phyloP scores from a whole-genome alignment of 805 yeast genomes.

The Candida pseudofarinosa region DNA sequence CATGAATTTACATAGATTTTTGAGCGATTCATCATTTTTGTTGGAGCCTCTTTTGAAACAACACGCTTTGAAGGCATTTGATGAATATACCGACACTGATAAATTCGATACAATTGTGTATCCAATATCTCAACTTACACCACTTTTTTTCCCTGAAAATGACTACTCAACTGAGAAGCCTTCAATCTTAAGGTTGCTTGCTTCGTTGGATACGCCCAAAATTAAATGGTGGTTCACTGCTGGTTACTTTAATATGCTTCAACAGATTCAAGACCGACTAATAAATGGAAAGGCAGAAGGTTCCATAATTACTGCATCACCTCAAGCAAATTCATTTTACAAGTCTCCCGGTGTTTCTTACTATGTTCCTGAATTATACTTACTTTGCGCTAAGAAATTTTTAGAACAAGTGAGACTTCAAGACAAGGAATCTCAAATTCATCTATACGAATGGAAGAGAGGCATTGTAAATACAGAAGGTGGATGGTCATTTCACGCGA shows the following conservation, averaged over 20 bases:
- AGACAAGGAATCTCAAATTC: constrained; percentile 44
- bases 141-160: constrained; percentile 58
- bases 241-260: constrained; percentile 91
- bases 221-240: constrained; percentile 88
- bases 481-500: constrained; percentile 99
- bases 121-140: constrained; percentile 90
- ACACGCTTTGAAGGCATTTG: constrained; percentile 26
- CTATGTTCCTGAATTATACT: constrained; percentile 81
- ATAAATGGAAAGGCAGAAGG: constrained; percentile 59
- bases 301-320: constrained; percentile 83
- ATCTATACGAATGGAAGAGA: constrained; percentile 77
- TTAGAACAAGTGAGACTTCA: constrained; percentile 45
- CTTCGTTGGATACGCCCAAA: constrained; percentile 50
- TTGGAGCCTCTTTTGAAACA: constrained; percentile 59
- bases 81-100: constrained; percentile 30
- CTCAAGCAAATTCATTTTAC: constrained; percentile 91
- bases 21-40: constrained; percentile 51
- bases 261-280: constrained; percentile 59
- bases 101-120: constrained; percentile 64
- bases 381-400: constrained; percentile 68
- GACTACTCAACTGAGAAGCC: constrained; percentile 76
- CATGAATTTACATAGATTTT: constrained; percentile 46
- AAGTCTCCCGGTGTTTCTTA: constrained; percentile 77
- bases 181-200: constrained; percentile 57
- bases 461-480: constrained; percentile 76